These are phyloP conservation scores for Abrus pulchellus DNA, from an alignment of 306 rosid genomes.

Conservation along the genomic window DNA sequence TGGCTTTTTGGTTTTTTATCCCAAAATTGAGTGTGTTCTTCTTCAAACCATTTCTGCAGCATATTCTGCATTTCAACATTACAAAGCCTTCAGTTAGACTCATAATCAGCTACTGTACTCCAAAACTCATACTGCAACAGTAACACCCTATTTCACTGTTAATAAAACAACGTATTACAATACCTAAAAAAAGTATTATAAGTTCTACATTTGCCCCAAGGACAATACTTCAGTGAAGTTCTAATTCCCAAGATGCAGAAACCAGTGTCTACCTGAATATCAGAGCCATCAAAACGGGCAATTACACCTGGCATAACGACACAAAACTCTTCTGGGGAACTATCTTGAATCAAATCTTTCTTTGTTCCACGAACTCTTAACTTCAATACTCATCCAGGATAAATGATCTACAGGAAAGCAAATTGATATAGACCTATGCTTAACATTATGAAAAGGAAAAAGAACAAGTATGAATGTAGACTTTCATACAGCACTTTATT, in stretches of 20 bases:
- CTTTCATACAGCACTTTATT: constrained; percentile 4
- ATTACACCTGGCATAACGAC: constrained; percentile 80
- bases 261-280: constrained; percentile 72
- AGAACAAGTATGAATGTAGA: constrained; percentile 19
- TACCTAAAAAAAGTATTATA: background rate
- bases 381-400: constrained; percentile 79
- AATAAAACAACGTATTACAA: constrained; percentile 20
- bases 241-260: constrained; percentile 2
- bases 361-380: constrained; percentile 90
- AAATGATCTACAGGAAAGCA: constrained; percentile 64
- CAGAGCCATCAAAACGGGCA: constrained; percentile 88
- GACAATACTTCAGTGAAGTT: constrained; percentile 9
- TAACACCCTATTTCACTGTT: background rate
- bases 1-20: constrained; percentile 58
- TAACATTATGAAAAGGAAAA: background rate
- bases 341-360: constrained; percentile 79
- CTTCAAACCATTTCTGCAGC: constrained; percentile 86
- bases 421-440: constrained; percentile 26
- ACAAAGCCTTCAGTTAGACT: constrained; percentile 43
- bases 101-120: constrained; percentile 34
- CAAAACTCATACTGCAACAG: constrained; percentile 34
- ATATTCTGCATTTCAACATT: constrained; percentile 66
- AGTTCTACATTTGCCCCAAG: constrained; percentile 31
- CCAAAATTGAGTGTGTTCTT: constrained; percentile 69
- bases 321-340: constrained; percentile 90